Base-by-base conservation (phyloP, 202 grass and related monocot genomes). In the Dendrocalamus latiflorus region DNA sequence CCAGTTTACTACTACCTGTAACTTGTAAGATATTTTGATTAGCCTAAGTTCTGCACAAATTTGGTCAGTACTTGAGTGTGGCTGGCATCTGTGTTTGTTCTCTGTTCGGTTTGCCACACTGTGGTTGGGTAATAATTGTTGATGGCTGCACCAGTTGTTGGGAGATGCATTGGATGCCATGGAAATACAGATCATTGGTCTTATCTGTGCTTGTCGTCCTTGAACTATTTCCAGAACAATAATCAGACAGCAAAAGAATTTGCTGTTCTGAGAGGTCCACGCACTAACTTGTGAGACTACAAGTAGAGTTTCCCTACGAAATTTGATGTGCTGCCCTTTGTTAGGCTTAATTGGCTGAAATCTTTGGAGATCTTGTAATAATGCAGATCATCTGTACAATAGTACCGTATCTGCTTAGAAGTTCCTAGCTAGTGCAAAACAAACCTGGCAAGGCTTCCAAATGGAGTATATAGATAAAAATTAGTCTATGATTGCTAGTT, bases 141-240 rank as follows among this genome's bases (percentile, higher is more conserved):
- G 63, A 80, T 70, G 39, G 20, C 38, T 84, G 36, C 75, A 65
- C 51, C 63, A 84, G 63, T 71, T 79, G 88, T 64, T 84, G 80
- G 55, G 47, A 51, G 75, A n/a, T 83, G 88, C 84, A 84, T 83
- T 76, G 88, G 84, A 87, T 90, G 75, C 75, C 62, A 56, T 80
- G 75, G 77, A 87, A 90, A 80, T 84, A 83, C 84, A 90, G 68
- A 78, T 70, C 80, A 75, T 45, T 34, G 62, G 55, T 57, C 75
- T 80, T 76, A 70, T 87, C 55, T 64, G 16, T 55, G 70, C 45
- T 17, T 75, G 84, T 84, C 80, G 88, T 86, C 87, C 83, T 85
- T 77, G 56, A 75, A 64, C 16, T 36, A 45, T 70, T 56, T 51
- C 21, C 54, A 36, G 53, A 83, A 77, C 51, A 79, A 58, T 69